Percentiles rank a stretch among this genome's conserved stretches.
These are phyloP conservation scores for Boletus sp. DNA, from an alignment of 1,284 basidiomycete species.

Conservation along the genomic window DNA sequence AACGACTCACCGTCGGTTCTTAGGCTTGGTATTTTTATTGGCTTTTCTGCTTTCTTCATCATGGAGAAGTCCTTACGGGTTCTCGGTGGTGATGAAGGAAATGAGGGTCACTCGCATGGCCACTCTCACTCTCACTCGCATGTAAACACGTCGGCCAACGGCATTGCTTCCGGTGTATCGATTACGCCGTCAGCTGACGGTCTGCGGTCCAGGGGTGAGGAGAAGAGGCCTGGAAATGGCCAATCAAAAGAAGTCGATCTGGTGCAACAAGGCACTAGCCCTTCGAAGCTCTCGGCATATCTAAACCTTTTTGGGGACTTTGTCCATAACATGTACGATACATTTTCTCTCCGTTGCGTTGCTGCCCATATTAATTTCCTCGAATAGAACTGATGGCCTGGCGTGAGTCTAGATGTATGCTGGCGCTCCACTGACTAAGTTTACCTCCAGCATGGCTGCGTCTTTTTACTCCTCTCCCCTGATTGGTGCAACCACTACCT, in stretches of 20 bases:
- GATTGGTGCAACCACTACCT: constrained; percentile 85
- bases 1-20: constrained; percentile 10
- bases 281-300: constrained; percentile 82
- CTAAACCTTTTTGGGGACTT: constrained; percentile 89
- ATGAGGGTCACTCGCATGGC: constrained; percentile 50
- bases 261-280: constrained; percentile 37
- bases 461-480: constrained; percentile 87
- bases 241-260: constrained; percentile 21
- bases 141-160: constrained; percentile 27
- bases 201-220: constrained; percentile 32
- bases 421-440: constrained; percentile 4
- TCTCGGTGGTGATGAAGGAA: constrained; percentile 59
- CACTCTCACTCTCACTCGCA: constrained; percentile 50
- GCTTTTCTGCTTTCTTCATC: constrained; percentile 84
- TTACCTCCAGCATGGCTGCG: constrained; percentile 69
- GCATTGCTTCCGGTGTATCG: constrained; percentile 34
- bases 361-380: constrained; percentile 17
- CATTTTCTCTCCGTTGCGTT: constrained; percentile 14
- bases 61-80: constrained; percentile 89
- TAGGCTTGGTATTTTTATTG: constrained; percentile 77
- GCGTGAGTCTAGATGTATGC: constrained; percentile 50
- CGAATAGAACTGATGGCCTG: constrained; percentile 73
- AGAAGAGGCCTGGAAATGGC: constrained; percentile 24
- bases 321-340: constrained; percentile 75
- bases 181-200: constrained; percentile 28